These are phyloP conservation scores for Spergularia marina DNA, from an alignment of 148 eudicot species.

Conservation along the genomic window DNA sequence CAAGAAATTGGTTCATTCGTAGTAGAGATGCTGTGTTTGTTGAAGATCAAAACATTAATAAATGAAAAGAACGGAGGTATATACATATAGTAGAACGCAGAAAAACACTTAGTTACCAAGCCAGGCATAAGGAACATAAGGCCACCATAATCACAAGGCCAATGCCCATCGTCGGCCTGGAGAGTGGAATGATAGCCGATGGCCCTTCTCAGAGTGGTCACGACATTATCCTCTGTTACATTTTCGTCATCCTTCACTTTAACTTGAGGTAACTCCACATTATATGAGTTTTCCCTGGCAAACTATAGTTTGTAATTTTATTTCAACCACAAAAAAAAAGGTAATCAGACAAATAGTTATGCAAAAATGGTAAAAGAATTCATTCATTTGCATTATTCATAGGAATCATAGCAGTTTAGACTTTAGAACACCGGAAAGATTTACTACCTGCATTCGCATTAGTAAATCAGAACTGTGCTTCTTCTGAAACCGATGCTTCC, in stretches of 20 bases:
- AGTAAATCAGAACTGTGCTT: constrained; percentile 86
- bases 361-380: background rate
- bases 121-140: constrained; percentile 96
- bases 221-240: constrained; percentile 64
- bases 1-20: too few species aligned
- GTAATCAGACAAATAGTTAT: constrained; percentile 2
- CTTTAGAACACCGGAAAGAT: background rate
- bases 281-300: constrained; percentile 52
- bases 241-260: constrained; percentile 60
- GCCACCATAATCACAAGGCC: constrained; percentile 98
- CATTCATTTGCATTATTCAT: background rate
- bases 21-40: too few species aligned
- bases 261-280: constrained; percentile 55
- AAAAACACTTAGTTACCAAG: constrained; percentile 45
- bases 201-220: constrained; percentile 70
- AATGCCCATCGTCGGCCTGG: constrained; percentile 93
- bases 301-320: constrained; percentile 41
- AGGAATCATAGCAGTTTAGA: background rate
- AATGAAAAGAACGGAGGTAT: too few species aligned
- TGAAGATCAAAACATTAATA: too few species aligned
- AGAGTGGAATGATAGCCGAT: constrained; percentile 72
- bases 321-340: background rate
- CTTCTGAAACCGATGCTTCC: constrained; percentile 53
- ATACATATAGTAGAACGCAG: too few species aligned
- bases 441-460: constrained; percentile 77